Conservation (phyloP, 2,329 filamentous ascomycete genomes). For the Cytospora chrysosperma region DNA sequence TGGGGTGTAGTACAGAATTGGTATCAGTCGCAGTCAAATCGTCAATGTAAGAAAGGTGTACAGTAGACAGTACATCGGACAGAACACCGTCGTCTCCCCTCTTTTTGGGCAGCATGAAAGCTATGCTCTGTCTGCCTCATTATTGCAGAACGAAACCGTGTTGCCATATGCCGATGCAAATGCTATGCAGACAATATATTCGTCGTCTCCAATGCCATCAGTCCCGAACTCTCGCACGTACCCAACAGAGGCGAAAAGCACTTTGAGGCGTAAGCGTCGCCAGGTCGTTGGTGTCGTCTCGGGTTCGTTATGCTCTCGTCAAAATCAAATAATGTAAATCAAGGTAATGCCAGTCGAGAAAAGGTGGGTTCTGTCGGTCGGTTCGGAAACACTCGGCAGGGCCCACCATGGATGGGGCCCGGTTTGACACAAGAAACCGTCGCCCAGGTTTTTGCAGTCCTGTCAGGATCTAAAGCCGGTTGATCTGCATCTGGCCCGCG, state of each 20-base stretch:
- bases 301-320: neutral
- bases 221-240: conserved; percentile 1
- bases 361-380: neutral
- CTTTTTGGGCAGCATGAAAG: neutral
- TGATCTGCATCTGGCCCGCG: conserved; percentile 64
- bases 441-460: conserved; percentile 6
- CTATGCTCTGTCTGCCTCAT: neutral
- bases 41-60: neutral
- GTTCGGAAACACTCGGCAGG: neutral
- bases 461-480: conserved; percentile 38
- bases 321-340: neutral
- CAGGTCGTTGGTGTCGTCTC: neutral
- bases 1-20: conserved; percentile 14
- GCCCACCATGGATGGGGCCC: neutral
- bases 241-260: conserved; percentile 3
- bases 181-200: conserved; percentile 13
- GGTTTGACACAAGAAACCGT: neutral
- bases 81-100: neutral
- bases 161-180: conserved; percentile 11
- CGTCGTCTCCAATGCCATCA: conserved; percentile 3
- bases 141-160: conserved; percentile 3
- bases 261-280: neutral
- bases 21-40: conserved; percentile 12
- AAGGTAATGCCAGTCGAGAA: neutral
- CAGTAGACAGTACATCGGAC: conserved; percentile 9